These are phyloP conservation scores for Erodium texanum DNA, from an alignment of 441 rosid species.

Conservation along the genomic window DNA sequence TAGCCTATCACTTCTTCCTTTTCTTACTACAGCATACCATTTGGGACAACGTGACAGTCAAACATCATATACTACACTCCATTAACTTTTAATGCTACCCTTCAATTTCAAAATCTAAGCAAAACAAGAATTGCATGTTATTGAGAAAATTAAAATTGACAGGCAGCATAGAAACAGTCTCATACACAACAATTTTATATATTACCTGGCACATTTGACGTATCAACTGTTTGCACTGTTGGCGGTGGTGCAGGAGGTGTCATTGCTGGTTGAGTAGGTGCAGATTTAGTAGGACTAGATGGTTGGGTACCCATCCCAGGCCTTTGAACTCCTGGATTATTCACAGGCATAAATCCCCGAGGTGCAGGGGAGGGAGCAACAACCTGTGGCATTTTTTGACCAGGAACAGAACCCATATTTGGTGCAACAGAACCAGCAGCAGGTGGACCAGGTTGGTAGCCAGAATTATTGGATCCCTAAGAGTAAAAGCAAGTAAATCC, in stretches of 20 bases:
- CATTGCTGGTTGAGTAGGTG: constrained; percentile 44
- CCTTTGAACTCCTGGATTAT: constrained; percentile 51
- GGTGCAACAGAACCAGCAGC: constrained; percentile 23
- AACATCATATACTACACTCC: neutral
- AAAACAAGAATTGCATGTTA: too few relatives aligned
- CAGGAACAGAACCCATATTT: constrained; percentile 47
- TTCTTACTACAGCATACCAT: neutral
- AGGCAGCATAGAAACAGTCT: neutral
- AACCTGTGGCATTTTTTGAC: constrained; percentile 48
- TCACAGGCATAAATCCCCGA: constrained; percentile 59
- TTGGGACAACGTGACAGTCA: neutral
- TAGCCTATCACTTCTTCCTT: neutral
- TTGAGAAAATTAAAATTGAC: neutral
- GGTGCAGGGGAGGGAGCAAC: constrained; percentile 48
- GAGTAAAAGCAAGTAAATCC: constrained; percentile 19
- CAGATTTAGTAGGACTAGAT: constrained; percentile 54
- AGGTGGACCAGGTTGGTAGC: constrained; percentile 45
- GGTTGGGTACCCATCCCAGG: constrained; percentile 69
- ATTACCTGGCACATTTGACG: constrained; percentile 84
- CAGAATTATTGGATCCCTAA: constrained; percentile 53
- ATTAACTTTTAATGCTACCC: too few relatives aligned
- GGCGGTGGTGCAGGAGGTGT: constrained; percentile 64
- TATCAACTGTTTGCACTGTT: constrained; percentile 84
- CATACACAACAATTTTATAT: neutral
- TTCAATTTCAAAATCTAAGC: too few relatives aligned